Evolutionary conservation across 2,329 filamentous ascomycete genomes (phyloP).

Genomic region (Colletotrichum liriopes): DNA sequence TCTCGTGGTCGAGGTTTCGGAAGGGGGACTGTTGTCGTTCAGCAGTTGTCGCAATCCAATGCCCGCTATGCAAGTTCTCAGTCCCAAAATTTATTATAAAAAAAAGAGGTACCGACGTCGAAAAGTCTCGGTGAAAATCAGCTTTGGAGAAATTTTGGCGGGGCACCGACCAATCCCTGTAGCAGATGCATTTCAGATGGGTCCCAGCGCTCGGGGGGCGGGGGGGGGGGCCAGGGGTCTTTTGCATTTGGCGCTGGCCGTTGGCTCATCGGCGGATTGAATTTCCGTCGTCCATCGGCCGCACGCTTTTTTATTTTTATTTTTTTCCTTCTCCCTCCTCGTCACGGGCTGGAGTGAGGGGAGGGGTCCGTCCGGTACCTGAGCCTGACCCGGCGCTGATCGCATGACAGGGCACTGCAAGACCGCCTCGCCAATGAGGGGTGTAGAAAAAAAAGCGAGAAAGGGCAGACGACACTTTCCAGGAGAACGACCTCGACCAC

Average conservation of each 20-base stretch:
- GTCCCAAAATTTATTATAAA: neutral
- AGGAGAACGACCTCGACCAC: conserved; percentile 14
- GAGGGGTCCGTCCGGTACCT: conserved; percentile 22
- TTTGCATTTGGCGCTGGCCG: neutral
- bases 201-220: neutral
- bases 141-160: conserved; percentile 44
- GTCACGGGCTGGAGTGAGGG: neutral
- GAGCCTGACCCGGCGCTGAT: conserved; percentile 27
- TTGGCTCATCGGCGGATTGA: conserved; percentile 32
- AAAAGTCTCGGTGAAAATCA: conserved; percentile 34
- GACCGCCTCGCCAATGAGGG: conserved; percentile 17
- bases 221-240: conserved; percentile 10
- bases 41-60: conserved; percentile 5
- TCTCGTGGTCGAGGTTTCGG: neutral
- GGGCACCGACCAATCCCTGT: conserved; percentile 43
- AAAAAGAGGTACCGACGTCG: neutral
- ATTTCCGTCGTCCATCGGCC: conserved; percentile 29
- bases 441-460: conserved; percentile 3
- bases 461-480: conserved; percentile 3
- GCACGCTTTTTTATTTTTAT: neutral
- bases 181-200: conserved; percentile 36
- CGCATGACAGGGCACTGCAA: conserved; percentile 20
- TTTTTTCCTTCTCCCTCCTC: neutral
- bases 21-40: neutral
- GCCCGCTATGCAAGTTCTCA: neutral